Evolutionary conservation across 2,329 filamentous ascomycete species (phyloP).

Genomic region (Allantophomopsis lycopodina): DNA sequence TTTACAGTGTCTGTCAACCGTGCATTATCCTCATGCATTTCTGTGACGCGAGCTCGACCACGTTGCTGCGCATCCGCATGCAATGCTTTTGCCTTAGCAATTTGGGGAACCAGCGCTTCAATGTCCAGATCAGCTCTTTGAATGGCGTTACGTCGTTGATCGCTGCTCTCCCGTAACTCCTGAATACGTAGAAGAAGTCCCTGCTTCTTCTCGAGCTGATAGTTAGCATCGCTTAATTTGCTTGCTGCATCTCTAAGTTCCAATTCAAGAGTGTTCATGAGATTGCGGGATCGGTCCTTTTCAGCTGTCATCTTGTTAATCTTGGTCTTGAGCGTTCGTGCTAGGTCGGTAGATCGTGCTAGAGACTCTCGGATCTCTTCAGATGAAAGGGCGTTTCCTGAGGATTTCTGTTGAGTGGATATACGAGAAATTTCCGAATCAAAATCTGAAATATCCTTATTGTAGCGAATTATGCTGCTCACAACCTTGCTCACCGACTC

Average conservation of each 20-base stretch:
- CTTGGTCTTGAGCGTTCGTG: slow-evolving; percentile 46
- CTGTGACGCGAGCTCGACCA: slow-evolving; percentile 59
- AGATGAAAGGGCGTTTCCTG: slow-evolving; percentile 50
- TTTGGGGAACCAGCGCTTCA: slow-evolving; percentile 58
- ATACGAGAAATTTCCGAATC: slow-evolving; percentile 64
- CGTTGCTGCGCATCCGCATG: slow-evolving; percentile 65
- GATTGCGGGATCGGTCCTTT: slow-evolving; percentile 55
- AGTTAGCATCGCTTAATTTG: slow-evolving; percentile 55
- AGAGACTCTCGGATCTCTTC: slow-evolving; percentile 77
- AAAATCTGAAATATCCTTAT: slow-evolving; percentile 57
- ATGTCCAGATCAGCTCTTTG: slow-evolving; percentile 59
- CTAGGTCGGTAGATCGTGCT: slow-evolving; percentile 50
- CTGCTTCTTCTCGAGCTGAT: slow-evolving; percentile 71
- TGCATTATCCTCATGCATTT: slow-evolving; percentile 56
- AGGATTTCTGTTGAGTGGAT: slow-evolving; percentile 59
- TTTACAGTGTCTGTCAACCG: slow-evolving; percentile 61
- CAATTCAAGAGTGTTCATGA: slow-evolving; percentile 59
- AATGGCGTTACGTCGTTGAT: slow-evolving; percentile 56
- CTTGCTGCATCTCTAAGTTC: slow-evolving; percentile 63
- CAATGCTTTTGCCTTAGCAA: slow-evolving; percentile 60
- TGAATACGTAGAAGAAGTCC: slow-evolving; percentile 59
- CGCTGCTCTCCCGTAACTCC: slow-evolving; percentile 54
- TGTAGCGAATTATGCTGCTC: slow-evolving; percentile 57
- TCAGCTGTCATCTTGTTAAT: slow-evolving; percentile 55
- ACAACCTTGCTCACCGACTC: slow-evolving; percentile 69